These are phyloP conservation scores for Aspergillus luchuensis DNA, from an alignment of 2,329 filamentous ascomycete genomes.

Conservation along the genomic window DNA sequence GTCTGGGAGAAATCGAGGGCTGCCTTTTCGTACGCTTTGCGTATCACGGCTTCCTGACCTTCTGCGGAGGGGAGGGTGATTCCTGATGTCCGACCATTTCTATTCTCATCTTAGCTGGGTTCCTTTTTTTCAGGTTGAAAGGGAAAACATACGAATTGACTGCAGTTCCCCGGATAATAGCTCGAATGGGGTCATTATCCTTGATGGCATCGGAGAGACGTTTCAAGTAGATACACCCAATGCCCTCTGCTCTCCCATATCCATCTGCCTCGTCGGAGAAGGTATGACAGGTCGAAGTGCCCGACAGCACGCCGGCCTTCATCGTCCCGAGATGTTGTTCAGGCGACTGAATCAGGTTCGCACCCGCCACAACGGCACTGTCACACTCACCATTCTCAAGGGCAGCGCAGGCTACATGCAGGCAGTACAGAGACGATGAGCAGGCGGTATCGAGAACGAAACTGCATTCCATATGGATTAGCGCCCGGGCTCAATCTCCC, in stretches of 20 bases:
- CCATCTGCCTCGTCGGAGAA: conserved; percentile 7
- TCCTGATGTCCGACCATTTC: conserved; percentile 1
- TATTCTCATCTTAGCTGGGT: background rate
- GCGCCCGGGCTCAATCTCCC: too few relatives aligned
- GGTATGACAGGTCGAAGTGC: conserved; percentile 23
- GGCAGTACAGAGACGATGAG: conserved; percentile 40
- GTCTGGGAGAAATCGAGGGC: conserved; percentile 1
- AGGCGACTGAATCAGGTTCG: conserved; percentile 24
- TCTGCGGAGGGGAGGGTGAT: conserved; percentile 7
- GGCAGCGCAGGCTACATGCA: conserved; percentile 40
- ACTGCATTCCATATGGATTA: background rate
- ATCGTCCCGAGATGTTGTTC: conserved; percentile 25
- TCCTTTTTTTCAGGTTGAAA: too few relatives aligned
- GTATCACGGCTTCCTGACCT: conserved; percentile 5
- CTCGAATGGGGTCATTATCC: conserved; percentile 1
- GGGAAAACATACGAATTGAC: background rate
- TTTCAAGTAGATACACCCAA: conserved; percentile 5
- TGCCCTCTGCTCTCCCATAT: conserved; percentile 9
- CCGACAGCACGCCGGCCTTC: conserved; percentile 37
- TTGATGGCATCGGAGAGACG: background rate
- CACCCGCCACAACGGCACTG: conserved; percentile 25
- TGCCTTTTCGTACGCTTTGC: conserved; percentile 6
- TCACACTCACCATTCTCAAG: conserved; percentile 23
- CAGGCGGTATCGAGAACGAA: conserved; percentile 39
- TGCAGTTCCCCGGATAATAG: conserved; percentile 2